phyloP scores from a whole-genome alignment of 73 alveolate genomes.

The Diophrys appendiculata region DNA sequence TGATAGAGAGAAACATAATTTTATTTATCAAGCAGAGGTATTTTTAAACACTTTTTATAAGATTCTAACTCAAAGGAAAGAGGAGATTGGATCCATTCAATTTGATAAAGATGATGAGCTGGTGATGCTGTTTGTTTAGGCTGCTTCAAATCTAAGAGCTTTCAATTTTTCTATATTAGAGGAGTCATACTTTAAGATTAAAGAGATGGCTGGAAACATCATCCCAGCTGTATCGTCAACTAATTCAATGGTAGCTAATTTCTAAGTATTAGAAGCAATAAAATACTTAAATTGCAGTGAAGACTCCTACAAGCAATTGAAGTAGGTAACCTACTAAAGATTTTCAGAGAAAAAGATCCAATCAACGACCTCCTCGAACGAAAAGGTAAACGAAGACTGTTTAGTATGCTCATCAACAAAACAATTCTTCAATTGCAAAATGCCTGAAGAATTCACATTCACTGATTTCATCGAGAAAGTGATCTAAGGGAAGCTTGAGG shows the following conservation, averaged over 20 bases:
- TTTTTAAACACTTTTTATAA: constrained; percentile 5
- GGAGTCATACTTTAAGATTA: constrained; percentile 74
- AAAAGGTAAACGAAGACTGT: constrained; percentile 43
- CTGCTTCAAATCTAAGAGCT: constrained; percentile 89
- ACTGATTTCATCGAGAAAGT: constrained; percentile 25
- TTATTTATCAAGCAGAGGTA: not conserved
- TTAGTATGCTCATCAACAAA: constrained; percentile 38
- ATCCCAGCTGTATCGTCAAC: constrained; percentile 98
- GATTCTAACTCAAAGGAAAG: not conserved
- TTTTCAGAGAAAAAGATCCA: constrained; percentile 14
- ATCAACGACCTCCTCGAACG: constrained; percentile 12
- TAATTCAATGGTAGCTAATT: constrained; percentile 91
- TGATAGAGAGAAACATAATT: constrained; percentile 17
- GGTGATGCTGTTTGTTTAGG: constrained; percentile 80
- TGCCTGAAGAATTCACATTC: constrained; percentile 15
- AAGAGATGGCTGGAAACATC: constrained; percentile 97
- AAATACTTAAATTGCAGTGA: constrained; percentile 41
- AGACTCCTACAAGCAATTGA: constrained; percentile 40
- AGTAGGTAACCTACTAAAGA: constrained; percentile 12
- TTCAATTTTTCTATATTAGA: constrained; percentile 62
- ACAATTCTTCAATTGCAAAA: not conserved
- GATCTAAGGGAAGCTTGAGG: constrained; percentile 14
- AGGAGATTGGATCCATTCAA: constrained; percentile 49
- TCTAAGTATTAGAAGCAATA: constrained; percentile 80
- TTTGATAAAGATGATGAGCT: constrained; percentile 94